Conservation (phyloP, 352 stramenopile genomes). For the Bremia lactucae region DNA sequence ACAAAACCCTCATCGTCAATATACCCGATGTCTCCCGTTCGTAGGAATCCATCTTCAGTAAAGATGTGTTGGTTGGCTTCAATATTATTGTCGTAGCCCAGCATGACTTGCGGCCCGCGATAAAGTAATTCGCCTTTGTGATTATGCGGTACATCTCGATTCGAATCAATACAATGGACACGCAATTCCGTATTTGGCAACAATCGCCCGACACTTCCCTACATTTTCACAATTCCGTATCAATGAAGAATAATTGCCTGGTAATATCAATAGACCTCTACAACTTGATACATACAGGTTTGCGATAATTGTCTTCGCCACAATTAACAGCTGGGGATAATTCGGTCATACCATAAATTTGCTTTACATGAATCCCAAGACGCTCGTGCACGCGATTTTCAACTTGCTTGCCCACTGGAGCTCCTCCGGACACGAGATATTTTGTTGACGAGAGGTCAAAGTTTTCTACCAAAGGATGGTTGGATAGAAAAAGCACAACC, state of each 20-base stretch:
- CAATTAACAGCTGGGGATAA: conserved; percentile 28
- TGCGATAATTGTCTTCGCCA: conserved; percentile 17
- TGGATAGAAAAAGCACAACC: conserved; percentile 71
- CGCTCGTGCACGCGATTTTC: conserved; percentile 63
- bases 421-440: conserved; percentile 71
- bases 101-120: conserved; percentile 88
- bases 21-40: conserved; percentile 84
- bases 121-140: conserved; percentile 78
- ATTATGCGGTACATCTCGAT: conserved; percentile 27
- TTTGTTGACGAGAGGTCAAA: conserved; percentile 83
- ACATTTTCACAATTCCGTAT: neutral
- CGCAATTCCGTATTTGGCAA: conserved; percentile 48
- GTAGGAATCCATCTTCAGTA: conserved; percentile 69
- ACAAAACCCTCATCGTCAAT: conserved; percentile 88
- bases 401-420: conserved; percentile 77
- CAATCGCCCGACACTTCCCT: conserved; percentile 40
- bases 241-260: too few species aligned
- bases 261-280: too few species aligned
- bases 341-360: conserved; percentile 64
- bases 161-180: conserved; percentile 38
- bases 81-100: conserved; percentile 84
- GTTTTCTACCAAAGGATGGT: conserved; percentile 85
- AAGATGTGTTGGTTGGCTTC: conserved; percentile 79
- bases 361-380: conserved; percentile 39
- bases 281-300: conserved; percentile 13